phyloP scores from a whole-genome alignment of 306 rosid species.

The Dalbergia cultrata region DNA sequence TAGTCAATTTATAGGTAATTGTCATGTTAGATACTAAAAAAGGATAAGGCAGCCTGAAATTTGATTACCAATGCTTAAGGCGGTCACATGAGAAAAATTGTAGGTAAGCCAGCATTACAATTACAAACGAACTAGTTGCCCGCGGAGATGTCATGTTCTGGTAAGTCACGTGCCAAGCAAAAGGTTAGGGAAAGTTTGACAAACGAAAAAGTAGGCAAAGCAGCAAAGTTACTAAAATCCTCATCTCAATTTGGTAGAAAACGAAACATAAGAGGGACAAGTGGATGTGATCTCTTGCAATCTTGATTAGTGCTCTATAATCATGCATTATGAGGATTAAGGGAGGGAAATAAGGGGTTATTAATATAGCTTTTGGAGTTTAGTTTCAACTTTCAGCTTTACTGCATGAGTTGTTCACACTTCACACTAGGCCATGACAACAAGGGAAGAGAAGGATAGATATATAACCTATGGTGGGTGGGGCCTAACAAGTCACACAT shows the following conservation, averaged over 20 bases:
- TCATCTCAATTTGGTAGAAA: conserved; percentile 30
- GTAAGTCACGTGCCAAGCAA: conserved; percentile 34
- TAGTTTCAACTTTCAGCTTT: conserved; percentile 9
- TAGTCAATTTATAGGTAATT: conserved; percentile 22
- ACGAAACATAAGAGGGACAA: conserved; percentile 31
- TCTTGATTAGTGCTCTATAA: conserved; percentile 43
- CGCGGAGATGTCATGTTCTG: conserved; percentile 44
- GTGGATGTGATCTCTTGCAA: conserved; percentile 20
- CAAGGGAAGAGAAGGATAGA: background rate
- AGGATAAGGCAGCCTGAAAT: conserved; percentile 15
- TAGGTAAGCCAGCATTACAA: background rate
- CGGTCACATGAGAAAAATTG: background rate
- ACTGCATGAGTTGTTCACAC: conserved; percentile 42
- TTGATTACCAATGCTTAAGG: conserved; percentile 29
- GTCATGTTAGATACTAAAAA: conserved; percentile 31
- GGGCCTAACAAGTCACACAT: conserved; percentile 34
- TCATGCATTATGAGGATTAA: conserved; percentile 16
- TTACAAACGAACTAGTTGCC: conserved; percentile 35
- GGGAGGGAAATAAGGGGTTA: background rate
- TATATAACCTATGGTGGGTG: conserved; percentile 41
- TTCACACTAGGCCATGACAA: conserved; percentile 14
- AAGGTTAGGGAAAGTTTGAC: conserved; percentile 6
- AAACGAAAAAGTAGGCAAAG: conserved; percentile 38
- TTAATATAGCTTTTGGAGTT: conserved; percentile 22
- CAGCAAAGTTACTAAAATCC: conserved; percentile 12